Evolutionary conservation across 441 rosid genomes (phyloP), one percentile per base, ranked within the genome.

Genomic region (Brassica hybrid): DNA sequence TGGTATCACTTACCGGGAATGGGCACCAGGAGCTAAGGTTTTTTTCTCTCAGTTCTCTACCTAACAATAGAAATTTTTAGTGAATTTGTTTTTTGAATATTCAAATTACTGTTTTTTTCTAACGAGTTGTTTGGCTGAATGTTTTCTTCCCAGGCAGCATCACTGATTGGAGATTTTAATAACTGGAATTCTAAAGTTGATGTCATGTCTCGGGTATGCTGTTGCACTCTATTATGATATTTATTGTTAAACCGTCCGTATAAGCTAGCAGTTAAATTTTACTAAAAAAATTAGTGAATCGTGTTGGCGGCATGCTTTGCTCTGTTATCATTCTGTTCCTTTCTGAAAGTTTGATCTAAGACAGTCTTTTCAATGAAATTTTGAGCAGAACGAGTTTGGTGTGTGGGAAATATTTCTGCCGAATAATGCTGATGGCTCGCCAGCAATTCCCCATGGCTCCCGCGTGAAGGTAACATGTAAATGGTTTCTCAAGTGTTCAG

Each of bases 1-100:
- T 67, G 99, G 99, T 71, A 84, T 91, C 83, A 93, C 95, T 66
- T 95, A 93, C 79, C 83, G 97, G 74, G 99, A 95, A 84, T 95
- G 99, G 99, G 98, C 99, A 69, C 99, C 99, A 0, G 98, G 96
- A 88, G 99, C 99, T 43, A 91, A 84, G 97, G 89, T 86, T 38
- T 80, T 7, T 34, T 34, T 41, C 43, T 63, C 73, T 59, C 65
- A 23, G 1, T 75, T 59, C 16, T 63, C 14, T 64, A 27, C 41
- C 69, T 21, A 36, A 10, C 2, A 11, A 25, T 25, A 25, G 27
- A 25, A 25, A 25, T 25, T 25, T 30, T 30, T 30, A 0, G 34
- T 30, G 70, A 36, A 13, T 17, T 64, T 60, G 63, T 32, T 36
- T 25, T 52, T 64, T 48, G 79, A 74, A 84, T 73, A 27, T 45